Evolutionary conservation across 2,329 filamentous ascomycete genomes (phyloP).

Genomic region (Talaromyces islandicus): DNA sequence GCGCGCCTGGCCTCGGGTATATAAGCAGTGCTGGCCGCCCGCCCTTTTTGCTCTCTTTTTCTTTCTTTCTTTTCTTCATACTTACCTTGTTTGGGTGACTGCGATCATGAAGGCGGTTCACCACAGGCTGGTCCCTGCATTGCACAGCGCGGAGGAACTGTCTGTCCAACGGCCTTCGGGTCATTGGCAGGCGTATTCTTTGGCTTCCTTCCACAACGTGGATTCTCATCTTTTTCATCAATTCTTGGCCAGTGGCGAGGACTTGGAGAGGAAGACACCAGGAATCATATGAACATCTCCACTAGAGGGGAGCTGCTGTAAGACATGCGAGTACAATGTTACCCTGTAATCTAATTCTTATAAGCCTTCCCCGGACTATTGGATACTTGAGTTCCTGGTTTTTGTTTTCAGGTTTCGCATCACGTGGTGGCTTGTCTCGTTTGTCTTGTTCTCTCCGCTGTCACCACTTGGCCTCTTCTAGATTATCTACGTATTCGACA

Average conservation of each 20-base stretch:
- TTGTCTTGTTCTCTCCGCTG: too few species aligned
- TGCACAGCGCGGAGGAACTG: conserved; percentile 52
- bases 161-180: conserved; percentile 46
- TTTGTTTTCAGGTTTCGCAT: too few species aligned
- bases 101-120: conserved; percentile 42
- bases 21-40: conserved; percentile 21
- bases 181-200: conserved; percentile 47
- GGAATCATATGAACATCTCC: too few species aligned
- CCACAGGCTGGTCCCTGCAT: conserved; percentile 49
- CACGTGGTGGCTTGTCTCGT: too few species aligned
- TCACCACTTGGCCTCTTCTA: too few species aligned
- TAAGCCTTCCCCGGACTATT: too few species aligned
- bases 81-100: conserved; percentile 47
- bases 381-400: too few species aligned
- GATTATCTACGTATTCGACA: background rate
- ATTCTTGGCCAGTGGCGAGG: conserved; percentile 27
- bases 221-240: conserved; percentile 36
- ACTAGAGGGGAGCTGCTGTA: too few species aligned
- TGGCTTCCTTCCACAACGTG: conserved; percentile 34
- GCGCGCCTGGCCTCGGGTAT: conserved; percentile 16
- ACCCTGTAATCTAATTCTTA: too few species aligned
- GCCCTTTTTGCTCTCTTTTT: conserved; percentile 17
- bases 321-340: background rate
- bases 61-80: conserved; percentile 44
- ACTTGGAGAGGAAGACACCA: conserved; percentile 31